Conservation (phyloP, 495 filamentous ascomycete genomes). For the Penicillium ochrochloron region DNA sequence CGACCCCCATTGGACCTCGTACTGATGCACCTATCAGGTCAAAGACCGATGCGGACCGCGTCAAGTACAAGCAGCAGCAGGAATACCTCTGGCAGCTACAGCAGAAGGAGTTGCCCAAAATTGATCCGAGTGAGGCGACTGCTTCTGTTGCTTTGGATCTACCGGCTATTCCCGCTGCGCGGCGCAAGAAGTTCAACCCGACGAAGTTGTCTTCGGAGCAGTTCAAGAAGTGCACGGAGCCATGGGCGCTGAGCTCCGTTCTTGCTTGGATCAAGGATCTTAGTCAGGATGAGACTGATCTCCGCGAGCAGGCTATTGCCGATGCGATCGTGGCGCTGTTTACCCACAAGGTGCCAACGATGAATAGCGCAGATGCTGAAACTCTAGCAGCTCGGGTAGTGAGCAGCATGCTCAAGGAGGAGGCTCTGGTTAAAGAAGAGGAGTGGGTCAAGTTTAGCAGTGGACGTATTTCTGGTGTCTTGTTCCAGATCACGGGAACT, state of each 20-base stretch:
- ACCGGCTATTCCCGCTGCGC: conserved; percentile 69
- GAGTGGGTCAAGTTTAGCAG: conserved; percentile 95
- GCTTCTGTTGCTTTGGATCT: conserved; percentile 66
- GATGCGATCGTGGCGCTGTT: conserved; percentile 91
- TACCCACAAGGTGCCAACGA: conserved; percentile 94
- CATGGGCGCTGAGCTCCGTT: conserved; percentile 92
- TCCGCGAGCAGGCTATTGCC: conserved; percentile 78
- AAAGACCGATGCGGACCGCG: conserved; percentile 87
- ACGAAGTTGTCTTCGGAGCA: conserved; percentile 84
- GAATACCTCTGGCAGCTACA: conserved; percentile 57
- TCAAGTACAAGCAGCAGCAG: conserved; percentile 62
- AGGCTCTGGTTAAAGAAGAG: conserved; percentile 83
- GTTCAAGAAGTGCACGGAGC: conserved; percentile 83
- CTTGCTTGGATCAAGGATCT: conserved; percentile 84
- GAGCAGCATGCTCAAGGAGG: conserved; percentile 76
- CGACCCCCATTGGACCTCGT: conserved; percentile 77
- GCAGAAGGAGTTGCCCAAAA: conserved; percentile 46
- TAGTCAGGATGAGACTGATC: conserved; percentile 81
- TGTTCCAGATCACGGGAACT: conserved; percentile 90
- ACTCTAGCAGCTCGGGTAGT: conserved; percentile 80
- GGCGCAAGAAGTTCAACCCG: conserved; percentile 80
- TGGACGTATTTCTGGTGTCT: conserved; percentile 77
- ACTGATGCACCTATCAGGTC: conserved; percentile 83
- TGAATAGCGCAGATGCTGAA: conserved; percentile 98
- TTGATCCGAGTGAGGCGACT: conserved; percentile 43